These are phyloP conservation scores for Acer yangbiense DNA, from an alignment of 345 rosid species.

Conservation along the genomic window DNA sequence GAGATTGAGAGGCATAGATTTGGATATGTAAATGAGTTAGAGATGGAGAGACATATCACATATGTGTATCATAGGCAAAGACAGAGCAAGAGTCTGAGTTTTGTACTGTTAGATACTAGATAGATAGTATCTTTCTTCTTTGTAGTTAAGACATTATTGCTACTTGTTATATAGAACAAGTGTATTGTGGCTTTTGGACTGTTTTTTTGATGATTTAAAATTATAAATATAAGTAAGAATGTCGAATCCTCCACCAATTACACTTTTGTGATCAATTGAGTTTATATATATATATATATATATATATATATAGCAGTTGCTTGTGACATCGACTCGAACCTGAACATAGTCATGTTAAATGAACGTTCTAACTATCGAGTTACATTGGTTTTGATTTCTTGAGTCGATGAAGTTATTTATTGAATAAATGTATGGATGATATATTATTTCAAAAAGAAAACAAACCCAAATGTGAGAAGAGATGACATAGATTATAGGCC, in stretches of 20 bases:
- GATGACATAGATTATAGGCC: not conserved
- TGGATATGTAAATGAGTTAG: not conserved
- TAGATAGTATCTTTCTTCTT: not conserved
- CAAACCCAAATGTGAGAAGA: no score
- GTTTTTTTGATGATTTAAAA: not conserved
- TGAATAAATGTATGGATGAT: no score
- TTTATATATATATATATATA: no score
- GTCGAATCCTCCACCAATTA: not conserved
- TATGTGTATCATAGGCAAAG: not conserved
- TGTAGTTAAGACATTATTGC: not conserved
- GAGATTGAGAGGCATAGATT: not conserved
- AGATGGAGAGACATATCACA: not conserved
- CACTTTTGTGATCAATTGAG: no score
- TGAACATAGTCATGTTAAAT: no score
- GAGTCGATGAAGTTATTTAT: no score
- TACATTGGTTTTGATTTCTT: no score
- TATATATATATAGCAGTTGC: no score
- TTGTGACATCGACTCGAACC: no score
- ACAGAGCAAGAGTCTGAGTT: not conserved
- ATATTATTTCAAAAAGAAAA: no score
- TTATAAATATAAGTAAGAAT: not conserved
- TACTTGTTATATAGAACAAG: not conserved
- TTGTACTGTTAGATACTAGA: conserved; percentile 4
- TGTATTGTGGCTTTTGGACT: not conserved
- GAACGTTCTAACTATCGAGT: no score